Evolutionary conservation across 1,284 basidiomycete species (phyloP), one percentile per base, ranked within the genome.

Genomic region (Tylopilus sp.): DNA sequence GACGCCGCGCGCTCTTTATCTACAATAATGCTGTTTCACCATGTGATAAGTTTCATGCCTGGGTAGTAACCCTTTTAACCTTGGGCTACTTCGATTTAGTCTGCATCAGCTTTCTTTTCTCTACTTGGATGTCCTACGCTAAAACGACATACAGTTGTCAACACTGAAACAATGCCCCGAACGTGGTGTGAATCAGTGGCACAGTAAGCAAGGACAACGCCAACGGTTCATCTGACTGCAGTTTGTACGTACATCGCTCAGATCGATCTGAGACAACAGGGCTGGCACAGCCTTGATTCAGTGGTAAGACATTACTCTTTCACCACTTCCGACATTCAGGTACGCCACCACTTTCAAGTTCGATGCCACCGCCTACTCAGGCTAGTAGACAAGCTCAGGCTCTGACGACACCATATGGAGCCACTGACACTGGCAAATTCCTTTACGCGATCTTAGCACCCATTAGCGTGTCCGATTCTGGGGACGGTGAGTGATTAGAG

Each of bases 201-300:
- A n/a, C 25, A 25, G 25, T 25, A 7, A 25, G 7, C 25, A 7
- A 8, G 25, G 25, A 8, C 6, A 25, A 25, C 25, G 25, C 25
- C 25, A 25, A 25, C 25, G 6, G 3, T 25, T 25, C 25, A 25
- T 25, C 6, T 25, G 25, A 8, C 25, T 25, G 25, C 3, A 8
- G 25, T 25, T 25, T 25, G 25, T 25, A 8, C 34, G 40, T 43
- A 42, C 39, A 41, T 26, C 12, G n/a, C 35, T 44, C 25, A 19
- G 28, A 33, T 26, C 11, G 18, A 51, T 43, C 49, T 38, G 38
- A 51, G 49, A 51, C 49, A 51, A 38, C 48, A 51, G 48, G 46
- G 49, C 37, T n/a, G n/a, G n/a, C 39, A 7, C 38, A 30, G 21
- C 25, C 25, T 25, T 50, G 26, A 33, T 28, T 7, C 3, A 37